These are phyloP conservation scores for Aaosphaeria arxii DNA, from an alignment of 2,329 filamentous ascomycete species.

Conservation along the genomic window DNA sequence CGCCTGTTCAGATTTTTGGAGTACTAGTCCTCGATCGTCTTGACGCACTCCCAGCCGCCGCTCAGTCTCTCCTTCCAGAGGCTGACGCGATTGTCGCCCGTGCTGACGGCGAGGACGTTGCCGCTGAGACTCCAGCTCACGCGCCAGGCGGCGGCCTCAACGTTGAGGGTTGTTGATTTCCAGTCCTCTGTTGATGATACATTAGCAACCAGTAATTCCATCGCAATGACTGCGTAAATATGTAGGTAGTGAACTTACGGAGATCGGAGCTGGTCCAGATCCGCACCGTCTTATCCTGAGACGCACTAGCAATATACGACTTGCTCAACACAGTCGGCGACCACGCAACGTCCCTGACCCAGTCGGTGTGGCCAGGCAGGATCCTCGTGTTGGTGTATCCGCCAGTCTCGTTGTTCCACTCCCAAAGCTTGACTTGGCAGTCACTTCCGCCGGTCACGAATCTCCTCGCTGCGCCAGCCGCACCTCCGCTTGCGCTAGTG, in stretches of 20 bases:
- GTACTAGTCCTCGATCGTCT: slow-evolving; percentile 82
- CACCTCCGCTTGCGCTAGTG: slow-evolving; percentile 64
- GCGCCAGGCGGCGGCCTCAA: slow-evolving; percentile 89
- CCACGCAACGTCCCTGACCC: slow-evolving; percentile 98
- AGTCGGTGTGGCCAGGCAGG: slow-evolving; percentile 83
- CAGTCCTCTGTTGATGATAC: slow-evolving; percentile 58
- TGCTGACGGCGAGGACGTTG: slow-evolving; percentile 91
- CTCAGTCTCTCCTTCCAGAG: slow-evolving; percentile 98
- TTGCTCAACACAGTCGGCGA: slow-evolving; percentile 92
- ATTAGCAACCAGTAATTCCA: slow-evolving; percentile 41
- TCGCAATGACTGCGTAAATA: not conserved
- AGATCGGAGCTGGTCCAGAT: slow-evolving; percentile 74
- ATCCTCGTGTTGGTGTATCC: slow-evolving; percentile 51
- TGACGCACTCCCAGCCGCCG: slow-evolving; percentile 95
- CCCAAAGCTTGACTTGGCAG: slow-evolving; percentile 92
- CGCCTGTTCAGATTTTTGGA: too few relatives aligned
- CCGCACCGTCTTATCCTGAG: slow-evolving; percentile 93
- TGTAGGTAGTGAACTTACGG: slow-evolving; percentile 17
- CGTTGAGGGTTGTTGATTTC: slow-evolving; percentile 80
- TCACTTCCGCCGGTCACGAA: slow-evolving; percentile 96
- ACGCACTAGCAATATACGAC: slow-evolving; percentile 93
- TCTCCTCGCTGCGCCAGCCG: slow-evolving; percentile 59
- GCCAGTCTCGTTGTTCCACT: slow-evolving; percentile 58
- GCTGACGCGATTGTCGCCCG: slow-evolving; percentile 93
- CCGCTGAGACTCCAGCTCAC: slow-evolving; percentile 98